A percentile compares a stretch with the other conserved stretches of the same genome.
These are phyloP conservation scores for Claviceps fusiformis DNA, from an alignment of 2,329 filamentous ascomycete genomes.

Conservation along the genomic window DNA sequence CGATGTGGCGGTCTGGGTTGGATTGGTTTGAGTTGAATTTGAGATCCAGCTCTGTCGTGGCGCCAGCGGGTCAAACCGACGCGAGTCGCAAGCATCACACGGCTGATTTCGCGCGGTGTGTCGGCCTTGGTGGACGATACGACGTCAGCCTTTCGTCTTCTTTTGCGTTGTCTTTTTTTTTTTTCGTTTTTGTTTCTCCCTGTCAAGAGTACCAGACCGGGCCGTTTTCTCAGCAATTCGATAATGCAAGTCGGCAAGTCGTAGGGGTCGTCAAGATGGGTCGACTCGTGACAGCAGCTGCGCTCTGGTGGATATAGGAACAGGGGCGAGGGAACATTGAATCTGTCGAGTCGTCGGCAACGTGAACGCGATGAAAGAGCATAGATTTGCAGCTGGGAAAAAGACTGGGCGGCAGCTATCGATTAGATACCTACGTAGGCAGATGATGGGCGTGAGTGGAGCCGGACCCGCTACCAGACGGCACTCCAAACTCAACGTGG, in stretches of 20 bases:
- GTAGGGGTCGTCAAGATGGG: background rate
- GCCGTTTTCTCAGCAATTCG: background rate
- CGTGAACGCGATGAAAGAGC: background rate
- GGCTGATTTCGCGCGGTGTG: background rate
- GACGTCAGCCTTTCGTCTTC: background rate
- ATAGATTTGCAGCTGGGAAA: background rate
- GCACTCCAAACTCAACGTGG: background rate
- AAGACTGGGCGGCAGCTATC: background rate
- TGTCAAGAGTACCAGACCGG: background rate
- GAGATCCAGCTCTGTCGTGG: background rate
- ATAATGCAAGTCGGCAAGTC: background rate
- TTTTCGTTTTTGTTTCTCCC: background rate
- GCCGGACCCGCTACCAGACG: background rate
- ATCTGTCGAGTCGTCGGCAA: background rate
- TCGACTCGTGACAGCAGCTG: background rate
- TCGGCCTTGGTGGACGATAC: background rate
- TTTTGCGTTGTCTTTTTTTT: background rate
- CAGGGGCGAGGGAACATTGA: background rate
- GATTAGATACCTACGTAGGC: background rate
- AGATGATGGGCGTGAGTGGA: background rate
- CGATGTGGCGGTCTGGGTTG: slow-evolving; percentile 1
- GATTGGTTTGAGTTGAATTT: background rate
- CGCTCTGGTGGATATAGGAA: background rate
- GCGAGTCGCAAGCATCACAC: background rate
- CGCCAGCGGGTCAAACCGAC: background rate